These are phyloP conservation scores for Podaxis sp. DNA, from an alignment of 768 basidiomycete species.

Conservation along the genomic window DNA sequence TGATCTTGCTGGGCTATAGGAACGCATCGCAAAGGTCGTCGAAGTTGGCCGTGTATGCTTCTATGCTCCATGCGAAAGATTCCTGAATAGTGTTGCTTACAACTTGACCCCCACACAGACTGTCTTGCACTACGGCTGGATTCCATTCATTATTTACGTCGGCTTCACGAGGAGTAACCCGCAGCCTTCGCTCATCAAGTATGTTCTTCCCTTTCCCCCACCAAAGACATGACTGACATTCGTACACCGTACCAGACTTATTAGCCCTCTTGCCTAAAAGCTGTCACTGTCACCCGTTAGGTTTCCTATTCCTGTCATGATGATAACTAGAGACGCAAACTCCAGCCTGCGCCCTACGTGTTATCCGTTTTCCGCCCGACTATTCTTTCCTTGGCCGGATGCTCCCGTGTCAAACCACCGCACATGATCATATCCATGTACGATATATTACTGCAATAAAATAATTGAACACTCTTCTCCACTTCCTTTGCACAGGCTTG, in stretches of 20 bases:
- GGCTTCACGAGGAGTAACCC: constrained; percentile 92
- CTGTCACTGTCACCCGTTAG: constrained; percentile 1
- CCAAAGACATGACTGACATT: constrained; percentile 5
- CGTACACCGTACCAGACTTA: constrained; percentile 53
- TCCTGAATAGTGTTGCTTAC: background rate
- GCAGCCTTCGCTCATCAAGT: constrained; percentile 95
- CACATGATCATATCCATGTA: constrained; percentile 8
- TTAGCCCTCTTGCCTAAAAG: constrained; percentile 84
- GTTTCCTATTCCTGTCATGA: constrained; percentile 16
- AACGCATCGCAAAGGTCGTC: constrained; percentile 76
- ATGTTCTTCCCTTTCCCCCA: constrained; percentile 26
- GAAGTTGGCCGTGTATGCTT: constrained; percentile 74
- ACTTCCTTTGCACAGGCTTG: background rate
- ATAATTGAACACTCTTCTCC: background rate
- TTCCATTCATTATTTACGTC: constrained; percentile 93
- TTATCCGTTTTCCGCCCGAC: background rate
- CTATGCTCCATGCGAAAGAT: background rate
- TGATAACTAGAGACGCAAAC: background rate
- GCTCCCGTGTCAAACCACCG: constrained; percentile 1
- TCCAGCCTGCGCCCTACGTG: background rate
- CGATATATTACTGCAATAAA: constrained; percentile 12
- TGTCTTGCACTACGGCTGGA: constrained; percentile 92
- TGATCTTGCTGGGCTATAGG: constrained; percentile 36
- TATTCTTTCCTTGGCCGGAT: background rate
- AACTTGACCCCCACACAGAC: constrained; percentile 44